A percentile compares a stretch with the other conserved stretches of the same genome.
phyloP scores from a whole-genome alignment of 2,329 filamentous ascomycete genomes.

The Byssochlamys sp. region DNA sequence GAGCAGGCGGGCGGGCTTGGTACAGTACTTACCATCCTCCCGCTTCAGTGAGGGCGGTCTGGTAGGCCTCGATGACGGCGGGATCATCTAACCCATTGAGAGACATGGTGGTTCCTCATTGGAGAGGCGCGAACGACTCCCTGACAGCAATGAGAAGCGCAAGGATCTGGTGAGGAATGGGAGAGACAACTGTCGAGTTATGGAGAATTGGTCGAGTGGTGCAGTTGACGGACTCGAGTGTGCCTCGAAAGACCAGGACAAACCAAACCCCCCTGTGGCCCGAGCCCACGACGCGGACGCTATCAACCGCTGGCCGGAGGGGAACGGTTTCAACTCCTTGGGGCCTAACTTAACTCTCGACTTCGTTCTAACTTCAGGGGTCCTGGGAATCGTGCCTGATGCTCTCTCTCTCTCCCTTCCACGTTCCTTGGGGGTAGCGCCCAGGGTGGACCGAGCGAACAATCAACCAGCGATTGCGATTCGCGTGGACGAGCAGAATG shows the following conservation, averaged over 20 bases:
- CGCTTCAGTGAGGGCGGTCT: constrained; percentile 66
- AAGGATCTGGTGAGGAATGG: not conserved
- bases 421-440: not conserved
- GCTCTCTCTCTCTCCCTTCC: not conserved
- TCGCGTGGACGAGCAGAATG: not conserved
- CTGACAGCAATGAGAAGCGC: not conserved
- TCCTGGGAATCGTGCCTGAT: not conserved
- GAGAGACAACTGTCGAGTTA: not conserved
- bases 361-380: not conserved
- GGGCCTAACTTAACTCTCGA: not conserved
- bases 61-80: constrained; percentile 74
- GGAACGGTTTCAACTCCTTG: not conserved
- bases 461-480: not conserved
- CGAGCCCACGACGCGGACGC: not conserved
- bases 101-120: constrained; percentile 56
- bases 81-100: constrained; percentile 84
- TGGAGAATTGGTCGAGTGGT: not conserved
- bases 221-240: not conserved
- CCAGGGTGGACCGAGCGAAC: not conserved
- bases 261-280: not conserved
- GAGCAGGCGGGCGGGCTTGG: constrained; percentile 25
- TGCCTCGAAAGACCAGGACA: not conserved
- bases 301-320: not conserved
- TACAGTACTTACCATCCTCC: constrained; percentile 78
- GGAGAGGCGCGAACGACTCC: not conserved